Evolutionary conservation across 805 yeast genomes (phyloP).

Genomic region (Candida ascalaphidarum): DNA sequence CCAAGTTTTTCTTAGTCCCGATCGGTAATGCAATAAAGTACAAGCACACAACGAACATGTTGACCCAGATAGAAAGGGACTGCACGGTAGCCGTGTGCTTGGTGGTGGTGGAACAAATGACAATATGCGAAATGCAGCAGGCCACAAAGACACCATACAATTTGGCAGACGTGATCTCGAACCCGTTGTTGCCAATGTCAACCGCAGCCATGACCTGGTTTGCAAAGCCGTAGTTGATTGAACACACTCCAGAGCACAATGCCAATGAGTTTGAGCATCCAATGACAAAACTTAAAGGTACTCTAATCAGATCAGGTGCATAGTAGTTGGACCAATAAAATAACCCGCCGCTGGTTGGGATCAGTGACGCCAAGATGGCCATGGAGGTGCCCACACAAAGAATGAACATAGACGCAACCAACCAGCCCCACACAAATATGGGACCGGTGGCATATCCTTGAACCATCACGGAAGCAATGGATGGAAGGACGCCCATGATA

Average conservation of each 20-base stretch:
- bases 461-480: conserved; percentile 48
- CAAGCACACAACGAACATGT: conserved; percentile 42
- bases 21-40: conserved; percentile 59
- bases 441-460: conserved; percentile 57
- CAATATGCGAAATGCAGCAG: conserved; percentile 43
- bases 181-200: conserved; percentile 46
- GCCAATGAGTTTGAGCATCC: conserved; percentile 67
- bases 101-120: conserved; percentile 50
- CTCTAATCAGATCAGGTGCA: conserved; percentile 37
- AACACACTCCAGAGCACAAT: conserved; percentile 55
- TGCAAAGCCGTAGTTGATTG: conserved; percentile 64
- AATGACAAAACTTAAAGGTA: conserved; percentile 26
- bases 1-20: conserved; percentile 43
- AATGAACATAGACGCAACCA: conserved; percentile 47
- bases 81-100: conserved; percentile 51
- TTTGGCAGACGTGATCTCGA: conserved; percentile 43
- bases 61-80: conserved; percentile 46
- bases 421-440: conserved; percentile 68
- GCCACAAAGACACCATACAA: conserved; percentile 62
- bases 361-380: conserved; percentile 59
- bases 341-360: conserved; percentile 72
- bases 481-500: conserved; percentile 64
- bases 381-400: conserved; percentile 51
- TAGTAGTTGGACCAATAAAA: conserved; percentile 61
- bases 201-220: conserved; percentile 52